Percentiles rank a stretch among this genome's conserved stretches.
These are phyloP conservation scores for Rhytidiadelphus loreus DNA, from an alignment of 225 moss, liverwort and hornwort species.

Conservation along the genomic window DNA sequence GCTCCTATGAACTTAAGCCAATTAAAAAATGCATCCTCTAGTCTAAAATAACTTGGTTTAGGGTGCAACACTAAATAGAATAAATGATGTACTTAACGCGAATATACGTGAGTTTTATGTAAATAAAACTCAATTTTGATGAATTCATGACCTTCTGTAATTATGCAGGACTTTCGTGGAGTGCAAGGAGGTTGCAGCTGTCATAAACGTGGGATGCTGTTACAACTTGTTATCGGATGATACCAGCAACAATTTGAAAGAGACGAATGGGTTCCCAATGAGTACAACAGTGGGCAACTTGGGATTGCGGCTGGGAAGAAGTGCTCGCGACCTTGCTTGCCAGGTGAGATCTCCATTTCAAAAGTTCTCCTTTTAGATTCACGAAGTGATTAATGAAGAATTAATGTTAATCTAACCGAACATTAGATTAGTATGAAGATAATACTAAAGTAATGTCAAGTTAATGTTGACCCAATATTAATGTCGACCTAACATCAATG, in stretches of 20 bases:
- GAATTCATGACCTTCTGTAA: not conserved
- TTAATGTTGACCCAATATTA: not conserved
- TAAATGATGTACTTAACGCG: too few relatives aligned
- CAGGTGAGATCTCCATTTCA: constrained; percentile 21
- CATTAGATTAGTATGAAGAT: not conserved
- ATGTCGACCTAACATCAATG: not conserved
- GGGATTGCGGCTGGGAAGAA: constrained; percentile 45
- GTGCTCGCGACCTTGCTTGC: constrained; percentile 58
- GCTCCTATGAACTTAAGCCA: not conserved
- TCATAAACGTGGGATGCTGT: constrained; percentile 56
- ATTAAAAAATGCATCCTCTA: not conserved
- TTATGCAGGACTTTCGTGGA: constrained; percentile 43
- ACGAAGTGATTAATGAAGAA: not conserved
- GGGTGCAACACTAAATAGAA: not conserved
- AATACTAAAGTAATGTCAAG: not conserved
- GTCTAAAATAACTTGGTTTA: not conserved
- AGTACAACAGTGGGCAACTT: constrained; percentile 24
- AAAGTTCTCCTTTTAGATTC: not conserved
- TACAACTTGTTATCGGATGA: constrained; percentile 45
- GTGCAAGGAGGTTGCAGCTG: constrained; percentile 43
- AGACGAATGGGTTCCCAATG: constrained; percentile 34
- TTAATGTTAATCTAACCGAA: not conserved
- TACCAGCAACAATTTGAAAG: not conserved
- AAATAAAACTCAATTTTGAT: not conserved
- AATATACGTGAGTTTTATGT: not conserved